Base-by-base conservation (phyloP, 169 alveolate species). In the Plasmodium billcollinsi region DNA sequence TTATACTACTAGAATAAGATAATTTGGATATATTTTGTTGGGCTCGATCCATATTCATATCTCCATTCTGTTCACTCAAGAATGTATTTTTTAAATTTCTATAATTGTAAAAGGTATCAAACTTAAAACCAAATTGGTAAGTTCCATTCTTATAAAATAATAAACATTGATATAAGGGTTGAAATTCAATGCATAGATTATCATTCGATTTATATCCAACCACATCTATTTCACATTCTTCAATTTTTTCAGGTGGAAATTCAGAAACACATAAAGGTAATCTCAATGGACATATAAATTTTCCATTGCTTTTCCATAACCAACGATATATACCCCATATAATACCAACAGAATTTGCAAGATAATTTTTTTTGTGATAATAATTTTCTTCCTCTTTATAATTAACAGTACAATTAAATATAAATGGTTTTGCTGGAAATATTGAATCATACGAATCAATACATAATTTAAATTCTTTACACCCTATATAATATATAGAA, bases 81-180 rank as follows among this genome's bases (percentile, higher is more conserved):
- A 14, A 72, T 18, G 47, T 85, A 7, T 9, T 59, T 15, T 12
- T 43, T 62, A 43, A 50, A 45, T 89, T 67, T 58, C 88, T 63
- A n/a, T 85, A 92, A 69, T 73, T 88, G 73, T 96, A 96, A 85
- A 96, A 95, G 33, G 91, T 61, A 12, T 94, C 95, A 91, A 96
- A 96, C 71, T 95, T 92, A 73, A 96, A 93, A 12, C 94, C 96
- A 88, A 96, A 95, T 72, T 86, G 73, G 58, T 90, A 93, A 20
- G 71, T 54, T 62, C 80, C 94, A 88, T 96, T 95, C 71, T 89
- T 88, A 52, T 91, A 90, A 91, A 96, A 96, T 21, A 94, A 91
- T 47, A 96, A 88, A 8, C 96, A 90, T 45, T 95, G 96, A 12
- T 75, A 90, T 9, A 90, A 91, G 3, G 98, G 98, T 15, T 93